A percentile compares a stretch with the other conserved stretches of the same genome.
Evolutionary conservation across 2,329 filamentous ascomycete species (phyloP).

Genomic region (Aspergillus aculeatus): DNA sequence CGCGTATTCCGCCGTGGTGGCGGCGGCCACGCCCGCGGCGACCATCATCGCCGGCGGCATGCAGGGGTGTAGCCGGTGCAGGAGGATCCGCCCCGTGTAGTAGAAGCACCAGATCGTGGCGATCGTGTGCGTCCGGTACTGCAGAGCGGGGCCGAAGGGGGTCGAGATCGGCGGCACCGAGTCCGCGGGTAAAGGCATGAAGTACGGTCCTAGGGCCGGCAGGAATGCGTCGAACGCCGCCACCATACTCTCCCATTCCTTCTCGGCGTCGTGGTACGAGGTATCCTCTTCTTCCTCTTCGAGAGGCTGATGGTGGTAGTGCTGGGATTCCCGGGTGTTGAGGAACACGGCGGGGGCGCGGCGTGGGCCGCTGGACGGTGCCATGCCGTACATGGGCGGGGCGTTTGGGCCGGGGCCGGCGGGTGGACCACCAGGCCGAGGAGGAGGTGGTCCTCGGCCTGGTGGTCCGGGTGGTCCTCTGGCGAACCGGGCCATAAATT

Average conservation of each 20-base stretch:
- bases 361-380: constrained; percentile 42
- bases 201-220: constrained; percentile 68
- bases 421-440: constrained; percentile 4
- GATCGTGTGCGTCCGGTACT: constrained; percentile 84
- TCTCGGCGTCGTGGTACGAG: constrained; percentile 66
- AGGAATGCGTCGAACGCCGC: constrained; percentile 47
- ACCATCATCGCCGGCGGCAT: constrained; percentile 92
- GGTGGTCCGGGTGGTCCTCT: constrained; percentile 11
- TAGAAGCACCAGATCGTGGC: constrained; percentile 85
- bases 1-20: constrained; percentile 68
- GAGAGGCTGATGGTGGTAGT: constrained; percentile 15
- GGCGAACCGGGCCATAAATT: constrained; percentile 36
- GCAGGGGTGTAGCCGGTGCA: constrained; percentile 77
- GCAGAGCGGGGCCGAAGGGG: constrained; percentile 77
- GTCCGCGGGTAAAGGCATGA: constrained; percentile 71
- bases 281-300: constrained; percentile 61
- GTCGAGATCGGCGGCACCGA: constrained; percentile 60
- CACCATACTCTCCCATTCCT: constrained; percentile 67
- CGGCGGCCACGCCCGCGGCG: constrained; percentile 74
- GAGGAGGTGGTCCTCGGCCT: constrained; percentile 12
- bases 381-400: constrained; percentile 51
- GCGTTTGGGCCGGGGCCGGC: constrained; percentile 10
- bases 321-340: constrained; percentile 21
- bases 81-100: constrained; percentile 78
- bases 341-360: constrained; percentile 54